Evolutionary conservation across 257 asterid species (phyloP).

Genomic region (Oldenlandia corymbosa): DNA sequence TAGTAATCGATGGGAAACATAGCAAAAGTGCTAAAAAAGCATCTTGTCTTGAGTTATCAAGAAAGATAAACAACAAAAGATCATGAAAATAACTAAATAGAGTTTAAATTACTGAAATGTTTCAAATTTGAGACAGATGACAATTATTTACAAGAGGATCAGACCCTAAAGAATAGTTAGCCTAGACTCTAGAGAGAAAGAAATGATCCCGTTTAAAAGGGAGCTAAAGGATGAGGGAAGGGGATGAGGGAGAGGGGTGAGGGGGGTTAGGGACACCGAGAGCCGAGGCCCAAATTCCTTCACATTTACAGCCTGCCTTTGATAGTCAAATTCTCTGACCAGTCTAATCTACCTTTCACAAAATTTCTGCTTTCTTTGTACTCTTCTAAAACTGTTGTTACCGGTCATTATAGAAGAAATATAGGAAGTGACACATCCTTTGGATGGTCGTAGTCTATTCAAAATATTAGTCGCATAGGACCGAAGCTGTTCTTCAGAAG

Average conservation of each 20-base stretch:
- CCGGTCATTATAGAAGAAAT: constrained; percentile 29
- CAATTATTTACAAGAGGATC: constrained; percentile 11
- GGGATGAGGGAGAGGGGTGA: no score
- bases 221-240: background rate
- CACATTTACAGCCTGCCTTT: constrained; percentile 45
- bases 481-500: constrained; percentile 29
- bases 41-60: background rate
- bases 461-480: constrained; percentile 14
- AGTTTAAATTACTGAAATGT: background rate
- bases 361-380: constrained; percentile 26
- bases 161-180: background rate
- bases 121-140: no score
- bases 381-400: constrained; percentile 18
- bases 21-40: background rate
- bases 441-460: constrained; percentile 36
- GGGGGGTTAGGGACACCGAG: background rate
- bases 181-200: background rate
- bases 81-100: background rate
- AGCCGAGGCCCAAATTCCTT: constrained; percentile 22
- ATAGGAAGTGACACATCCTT: constrained; percentile 48
- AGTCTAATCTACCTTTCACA: constrained; percentile 30
- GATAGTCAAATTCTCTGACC: constrained; percentile 7
- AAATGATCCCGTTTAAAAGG: background rate
- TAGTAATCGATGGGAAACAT: no score
- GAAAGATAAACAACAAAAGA: background rate